These are phyloP conservation scores for Ramaria sp. DNA, from an alignment of 768 basidiomycete genomes.

Conservation along the genomic window DNA sequence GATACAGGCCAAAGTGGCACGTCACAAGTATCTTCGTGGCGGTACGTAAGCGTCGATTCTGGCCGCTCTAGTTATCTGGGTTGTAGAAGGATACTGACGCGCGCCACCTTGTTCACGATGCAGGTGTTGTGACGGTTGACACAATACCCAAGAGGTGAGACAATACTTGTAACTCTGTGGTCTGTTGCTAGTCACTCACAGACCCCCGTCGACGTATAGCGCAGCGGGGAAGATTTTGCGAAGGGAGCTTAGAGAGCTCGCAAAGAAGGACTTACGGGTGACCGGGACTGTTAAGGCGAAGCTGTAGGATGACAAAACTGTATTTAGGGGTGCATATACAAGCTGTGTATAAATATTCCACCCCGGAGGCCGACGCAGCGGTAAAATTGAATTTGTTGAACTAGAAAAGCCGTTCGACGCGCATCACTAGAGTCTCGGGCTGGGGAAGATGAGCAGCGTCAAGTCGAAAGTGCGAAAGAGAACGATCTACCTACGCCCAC, in stretches of 20 bases:
- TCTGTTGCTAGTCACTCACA: neutral
- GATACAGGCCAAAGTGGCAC: slow-evolving; percentile 57
- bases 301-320: no score
- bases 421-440: no score
- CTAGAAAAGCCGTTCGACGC: no score
- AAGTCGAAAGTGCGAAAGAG: no score
- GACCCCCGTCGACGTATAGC: slow-evolving; percentile 20
- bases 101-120: neutral
- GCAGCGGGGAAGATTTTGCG: slow-evolving; percentile 84
- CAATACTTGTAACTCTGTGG: no score
- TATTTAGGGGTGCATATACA: no score
- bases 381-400: no score
- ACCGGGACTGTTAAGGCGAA: neutral
- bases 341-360: no score
- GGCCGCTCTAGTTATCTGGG: neutral
- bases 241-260: slow-evolving; percentile 59
- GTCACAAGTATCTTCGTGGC: slow-evolving; percentile 70
- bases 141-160: slow-evolving; percentile 46
- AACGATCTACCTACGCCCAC: no score
- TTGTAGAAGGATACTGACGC: neutral
- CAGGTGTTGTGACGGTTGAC: slow-evolving; percentile 44
- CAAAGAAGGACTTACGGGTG: slow-evolving; percentile 37
- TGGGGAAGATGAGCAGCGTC: no score
- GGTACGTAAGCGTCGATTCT: slow-evolving; percentile 23
- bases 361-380: no score